Conservation (phyloP, 345 rosid genomes). For the Leavenworthia alabamica region DNA sequence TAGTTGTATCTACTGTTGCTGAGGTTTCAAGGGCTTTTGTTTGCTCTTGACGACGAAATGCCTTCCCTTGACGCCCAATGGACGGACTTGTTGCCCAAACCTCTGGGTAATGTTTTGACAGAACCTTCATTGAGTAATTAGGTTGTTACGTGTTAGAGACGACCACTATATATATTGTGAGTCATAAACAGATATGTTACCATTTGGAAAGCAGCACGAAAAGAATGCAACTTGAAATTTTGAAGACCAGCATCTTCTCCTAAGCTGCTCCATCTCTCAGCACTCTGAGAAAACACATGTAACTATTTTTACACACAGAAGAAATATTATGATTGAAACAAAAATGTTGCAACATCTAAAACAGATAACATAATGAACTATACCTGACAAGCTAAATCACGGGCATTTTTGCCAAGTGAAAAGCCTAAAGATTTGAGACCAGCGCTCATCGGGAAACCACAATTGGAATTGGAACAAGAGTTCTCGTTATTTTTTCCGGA, state of each 20-base stretch:
- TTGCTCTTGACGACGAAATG: constrained; percentile 66
- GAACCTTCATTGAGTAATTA: constrained; percentile 47
- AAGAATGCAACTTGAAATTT: constrained; percentile 84
- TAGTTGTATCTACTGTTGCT: constrained; percentile 4
- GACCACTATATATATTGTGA: background rate
- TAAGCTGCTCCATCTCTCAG: constrained; percentile 81
- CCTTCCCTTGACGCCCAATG: constrained; percentile 93
- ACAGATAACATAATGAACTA: background rate
- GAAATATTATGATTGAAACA: background rate
- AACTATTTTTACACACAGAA: background rate
- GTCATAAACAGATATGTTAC: too few relatives aligned
- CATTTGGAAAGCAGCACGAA: constrained; percentile 92
- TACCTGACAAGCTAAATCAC: constrained; percentile 98
- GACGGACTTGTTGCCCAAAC: constrained; percentile 55
- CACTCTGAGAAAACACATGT: constrained; percentile 49
- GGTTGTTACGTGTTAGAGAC: constrained; percentile 6
- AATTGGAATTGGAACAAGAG: constrained; percentile 34
- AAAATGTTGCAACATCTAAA: background rate
- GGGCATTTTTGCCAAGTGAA: constrained; percentile 55
- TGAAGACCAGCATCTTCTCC: constrained; percentile 65
- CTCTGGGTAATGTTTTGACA: constrained; percentile 64
- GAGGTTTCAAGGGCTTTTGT: constrained; percentile 37
- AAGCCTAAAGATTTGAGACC: constrained; percentile 53
- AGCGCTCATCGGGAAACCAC: constrained; percentile 73
- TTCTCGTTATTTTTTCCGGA: constrained; percentile 47